Evolutionary conservation across 2,329 filamentous ascomycete species (phyloP), one percentile per base, ranked within the genome.

Genomic region (Rutstroemia sp.): DNA sequence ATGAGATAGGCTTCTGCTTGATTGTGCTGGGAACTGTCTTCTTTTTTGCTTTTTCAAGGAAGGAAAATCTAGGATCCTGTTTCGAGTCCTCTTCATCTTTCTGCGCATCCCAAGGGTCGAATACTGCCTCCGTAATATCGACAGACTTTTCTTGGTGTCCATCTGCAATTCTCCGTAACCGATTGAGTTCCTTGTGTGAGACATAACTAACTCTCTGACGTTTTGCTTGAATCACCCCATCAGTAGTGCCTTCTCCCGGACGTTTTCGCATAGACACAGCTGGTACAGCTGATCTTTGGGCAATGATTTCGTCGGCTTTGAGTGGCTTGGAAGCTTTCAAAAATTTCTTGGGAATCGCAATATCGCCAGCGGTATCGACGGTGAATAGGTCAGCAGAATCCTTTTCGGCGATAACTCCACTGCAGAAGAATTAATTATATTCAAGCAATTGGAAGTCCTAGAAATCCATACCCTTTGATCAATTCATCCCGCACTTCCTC

Each of bases 231-330:
- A 92, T 73, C 37, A 92, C 75, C 42, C 90, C 88, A 67, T 95
- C 84, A 18, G 83, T 85, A 9, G 87, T 83, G 67, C 83, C 87
- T 16, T 83, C 79, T 56, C 81, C 81, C 8, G 82, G 69, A 51
- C 92, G 85, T 75, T 97, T 99, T 65, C 87, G 85, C 61, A 82
- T 79, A 23, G 88, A 80, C 6, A 99, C 81, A 12, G 88, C 86
- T 4, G 90, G 87, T 8, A 97, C 80, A 12, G 85, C 85, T 38
- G 92, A 96, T 60, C 94, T 86, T 67, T 86, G 80, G 30, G 87
- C 85, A 65, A 99, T 85, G 62, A 99, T 97, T 69, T 97, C 89
- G 70, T 99, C 92, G 61, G 86, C 85, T 73, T 90, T 95, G 63
- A 99, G 81, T 5, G 81, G 79, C 75, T 95, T 96, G 69, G 85